Evolutionary conservation across 495 filamentous ascomycete species (phyloP), one percentile per base, ranked within the genome.

Genomic region (Aspergillus hancockii): DNA sequence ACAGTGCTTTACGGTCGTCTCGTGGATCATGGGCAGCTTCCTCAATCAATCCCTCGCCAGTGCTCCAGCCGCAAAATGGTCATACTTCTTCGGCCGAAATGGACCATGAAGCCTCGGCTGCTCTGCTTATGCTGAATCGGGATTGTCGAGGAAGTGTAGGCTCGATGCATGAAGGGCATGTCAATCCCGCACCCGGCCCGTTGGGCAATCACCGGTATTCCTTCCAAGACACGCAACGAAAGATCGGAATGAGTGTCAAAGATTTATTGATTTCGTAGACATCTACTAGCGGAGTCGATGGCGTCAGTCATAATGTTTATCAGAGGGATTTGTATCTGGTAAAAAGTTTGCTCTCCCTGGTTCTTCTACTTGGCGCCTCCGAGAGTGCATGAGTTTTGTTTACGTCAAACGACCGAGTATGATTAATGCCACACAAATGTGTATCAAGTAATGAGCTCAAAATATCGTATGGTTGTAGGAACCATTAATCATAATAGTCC

Each of bases 61-160:
- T 65, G 1, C 55, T 75, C n/a, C 58, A 63, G 19, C 68, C 68
- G 7, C 61, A 70, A 45, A 57, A 63, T 31, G 55, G 63, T 23
- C 65, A 60, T 25, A 51, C 59, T 8, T 63, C 61, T 19, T 61
- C 63, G 10, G 72, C 81, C 1, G 80, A 80, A 54, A 66, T 83
- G 36, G 90, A 93, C 60, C 88, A 92, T 58, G 91, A 93, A 68
- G 91, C 88, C 0, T 92, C 90, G 1, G 86, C 89, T 18, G 90
- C 90, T 2, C 72, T 96, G 62, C 72, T 96, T 46, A 89, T 94
- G 86, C 71, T 96, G 47, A 92, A 90, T 52, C 82, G 81, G 55
- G 89, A 90, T 63, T 78, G 87, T 18, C 74, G 88, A 58, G 74
- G 68, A 1, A 73, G 73, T 2, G 67, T 70, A 0, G 69, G 73